A percentile compares a stretch with the other conserved stretches of the same genome.
phyloP scores from a whole-genome alignment of 306 rosid species.

The Inga leiocalycina region DNA sequence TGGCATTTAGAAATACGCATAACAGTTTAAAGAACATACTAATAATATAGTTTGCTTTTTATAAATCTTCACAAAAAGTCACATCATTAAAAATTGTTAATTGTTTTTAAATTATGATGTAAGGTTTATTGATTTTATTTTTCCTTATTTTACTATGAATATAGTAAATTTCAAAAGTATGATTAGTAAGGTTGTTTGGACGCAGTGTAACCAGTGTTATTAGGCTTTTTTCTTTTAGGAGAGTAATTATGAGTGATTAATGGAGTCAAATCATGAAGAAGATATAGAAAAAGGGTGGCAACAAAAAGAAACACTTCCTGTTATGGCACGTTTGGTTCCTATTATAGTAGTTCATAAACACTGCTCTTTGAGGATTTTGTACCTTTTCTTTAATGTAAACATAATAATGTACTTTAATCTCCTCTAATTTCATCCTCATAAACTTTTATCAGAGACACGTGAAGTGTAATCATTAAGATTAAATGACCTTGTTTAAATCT shows the following conservation, averaged over 20 bases:
- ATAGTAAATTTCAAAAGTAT: conserved; percentile 30
- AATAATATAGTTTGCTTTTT: too few relatives aligned
- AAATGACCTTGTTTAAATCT: too few relatives aligned
- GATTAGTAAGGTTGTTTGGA: conserved; percentile 14
- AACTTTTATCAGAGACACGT: background rate
- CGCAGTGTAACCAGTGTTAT: conserved; percentile 27
- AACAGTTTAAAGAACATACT: too few relatives aligned
- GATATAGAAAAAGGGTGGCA: background rate
- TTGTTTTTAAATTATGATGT: too few relatives aligned
- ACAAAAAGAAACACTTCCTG: conserved; percentile 8
- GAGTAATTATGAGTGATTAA: conserved; percentile 3
- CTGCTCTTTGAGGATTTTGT: too few relatives aligned
- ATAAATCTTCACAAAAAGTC: too few relatives aligned
- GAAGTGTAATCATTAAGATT: background rate
- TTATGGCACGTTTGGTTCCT: conserved; percentile 23
- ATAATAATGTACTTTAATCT: background rate
- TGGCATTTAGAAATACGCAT: too few relatives aligned
- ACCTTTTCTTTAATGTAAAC: background rate
- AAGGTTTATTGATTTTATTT: too few relatives aligned
- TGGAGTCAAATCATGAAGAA: conserved; percentile 23
- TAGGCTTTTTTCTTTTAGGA: conserved; percentile 22
- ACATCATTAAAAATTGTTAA: too few relatives aligned
- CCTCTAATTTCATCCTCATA: background rate
- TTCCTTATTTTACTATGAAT: conserved; percentile 10
- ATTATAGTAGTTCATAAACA: background rate